phyloP scores from a whole-genome alignment of 2,329 filamentous ascomycete genomes.

The Colletotrichum tabaci region DNA sequence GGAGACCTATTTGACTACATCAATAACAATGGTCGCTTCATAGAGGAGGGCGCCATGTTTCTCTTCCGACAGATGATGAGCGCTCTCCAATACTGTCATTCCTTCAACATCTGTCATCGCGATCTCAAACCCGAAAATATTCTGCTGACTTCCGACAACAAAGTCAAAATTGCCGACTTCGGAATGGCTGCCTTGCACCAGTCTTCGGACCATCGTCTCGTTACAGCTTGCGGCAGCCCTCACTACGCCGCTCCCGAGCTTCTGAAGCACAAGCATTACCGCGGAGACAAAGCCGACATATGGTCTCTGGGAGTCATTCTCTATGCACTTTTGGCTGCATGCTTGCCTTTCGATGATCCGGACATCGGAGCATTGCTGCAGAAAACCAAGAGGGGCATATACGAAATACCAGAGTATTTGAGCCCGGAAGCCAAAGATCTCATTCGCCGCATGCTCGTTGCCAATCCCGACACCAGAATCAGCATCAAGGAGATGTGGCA shows the following conservation, averaged over 20 bases:
- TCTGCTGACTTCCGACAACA: conserved; percentile 80
- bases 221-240: conserved; percentile 94
- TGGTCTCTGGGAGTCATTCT: conserved; percentile 96
- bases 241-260: conserved; percentile 97
- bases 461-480: conserved; percentile 85
- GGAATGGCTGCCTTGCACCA: conserved; percentile 96
- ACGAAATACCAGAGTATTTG: conserved; percentile 74
- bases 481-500: conserved; percentile 86
- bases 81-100: conserved; percentile 92
- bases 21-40: conserved; percentile 78
- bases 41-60: conserved; percentile 84
- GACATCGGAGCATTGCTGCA: conserved; percentile 74
- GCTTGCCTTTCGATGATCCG: conserved; percentile 84
- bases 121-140: conserved; percentile 99
- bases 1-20: conserved; percentile 91
- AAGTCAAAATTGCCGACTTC: conserved; percentile 96
- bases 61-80: conserved; percentile 96
- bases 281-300: conserved; percentile 89
- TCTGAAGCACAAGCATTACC: conserved; percentile 82
- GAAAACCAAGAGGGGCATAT: conserved; percentile 72
- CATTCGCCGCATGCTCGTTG: conserved; percentile 83
- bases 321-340: conserved; percentile 87
- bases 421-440: conserved; percentile 81
- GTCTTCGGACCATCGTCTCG: conserved; percentile 82
- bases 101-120: conserved; percentile 94